These are phyloP conservation scores for Thielaviopsis punctulata DNA, from an alignment of 2,329 filamentous ascomycete species.

Conservation along the genomic window DNA sequence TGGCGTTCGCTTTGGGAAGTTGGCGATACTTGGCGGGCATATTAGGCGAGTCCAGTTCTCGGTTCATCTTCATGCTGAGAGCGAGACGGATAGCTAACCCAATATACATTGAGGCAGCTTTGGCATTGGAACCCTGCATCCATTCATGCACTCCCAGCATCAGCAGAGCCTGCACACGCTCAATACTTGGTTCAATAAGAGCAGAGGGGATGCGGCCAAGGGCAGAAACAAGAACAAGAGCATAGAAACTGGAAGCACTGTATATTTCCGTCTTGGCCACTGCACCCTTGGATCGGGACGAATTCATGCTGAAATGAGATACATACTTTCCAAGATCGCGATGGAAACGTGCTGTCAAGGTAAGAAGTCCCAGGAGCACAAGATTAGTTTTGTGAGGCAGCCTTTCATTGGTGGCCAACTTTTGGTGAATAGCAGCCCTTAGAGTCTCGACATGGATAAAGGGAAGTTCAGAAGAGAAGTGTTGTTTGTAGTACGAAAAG, in stretches of 20 bases:
- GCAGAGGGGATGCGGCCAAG: constrained; percentile 29
- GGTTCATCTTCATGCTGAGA: constrained; percentile 32
- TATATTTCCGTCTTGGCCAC: constrained; percentile 29
- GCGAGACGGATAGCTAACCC: constrained; percentile 48
- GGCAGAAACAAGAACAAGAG: constrained; percentile 36
- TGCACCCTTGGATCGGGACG: constrained; percentile 17
- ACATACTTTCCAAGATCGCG: constrained; percentile 39
- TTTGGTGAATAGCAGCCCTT: constrained; percentile 17
- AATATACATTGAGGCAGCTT: constrained; percentile 31
- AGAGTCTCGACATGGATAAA: constrained; percentile 54
- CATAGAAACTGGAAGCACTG: constrained; percentile 47
- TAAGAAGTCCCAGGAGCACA: constrained; percentile 47
- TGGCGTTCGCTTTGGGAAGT: constrained; percentile 5
- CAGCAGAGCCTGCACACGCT: constrained; percentile 48
- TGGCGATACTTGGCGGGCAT: background rate
- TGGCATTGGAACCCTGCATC: constrained; percentile 46
- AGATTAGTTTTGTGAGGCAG: constrained; percentile 33
- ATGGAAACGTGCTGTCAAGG: constrained; percentile 53
- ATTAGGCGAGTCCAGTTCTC: constrained; percentile 3
- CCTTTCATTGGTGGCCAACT: constrained; percentile 17
- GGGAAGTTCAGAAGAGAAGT: constrained; percentile 55
- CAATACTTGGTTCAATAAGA: constrained; percentile 37
- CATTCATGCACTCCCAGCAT: constrained; percentile 60
- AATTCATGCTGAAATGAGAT: constrained; percentile 22
- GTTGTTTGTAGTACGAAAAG: constrained; percentile 51